Conservation (phyloP, 192 early-diverging fungal species). For the Backusella australiensis region DNA sequence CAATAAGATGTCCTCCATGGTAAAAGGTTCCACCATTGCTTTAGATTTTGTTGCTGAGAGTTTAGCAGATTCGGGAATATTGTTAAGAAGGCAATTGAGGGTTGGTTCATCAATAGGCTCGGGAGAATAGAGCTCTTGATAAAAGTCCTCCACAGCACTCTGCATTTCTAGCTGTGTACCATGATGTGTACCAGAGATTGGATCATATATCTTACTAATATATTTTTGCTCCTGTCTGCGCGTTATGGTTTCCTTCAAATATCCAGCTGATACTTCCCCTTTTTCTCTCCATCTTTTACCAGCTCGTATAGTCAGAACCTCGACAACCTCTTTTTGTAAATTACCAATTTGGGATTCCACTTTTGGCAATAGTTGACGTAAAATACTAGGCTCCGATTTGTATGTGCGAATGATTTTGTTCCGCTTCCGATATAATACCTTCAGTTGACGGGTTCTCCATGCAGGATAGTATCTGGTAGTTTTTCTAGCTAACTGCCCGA, state of each 20-base stretch:
- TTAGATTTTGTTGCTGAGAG: neutral
- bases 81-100: neutral
- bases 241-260: neutral
- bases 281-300: conserved; percentile 16
- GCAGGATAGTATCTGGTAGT: neutral
- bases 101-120: conserved; percentile 2
- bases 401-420: neutral
- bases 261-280: conserved; percentile 8
- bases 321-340: neutral
- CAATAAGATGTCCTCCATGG: neutral
- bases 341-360: neutral
- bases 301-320: neutral
- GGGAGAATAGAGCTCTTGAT: conserved; percentile 6
- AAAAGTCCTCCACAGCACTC: neutral
- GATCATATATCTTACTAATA: neutral
- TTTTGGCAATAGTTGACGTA: neutral
- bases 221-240: neutral
- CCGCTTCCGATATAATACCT: neutral
- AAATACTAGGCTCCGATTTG: neutral
- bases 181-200: neutral
- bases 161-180: neutral
- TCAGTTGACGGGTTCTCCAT: neutral
- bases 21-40: neutral
- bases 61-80: neutral
- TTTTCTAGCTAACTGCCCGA: neutral